Evolutionary conservation across 2,329 filamentous ascomycete species (phyloP).

Genomic region (Ophiostoma australiae): DNA sequence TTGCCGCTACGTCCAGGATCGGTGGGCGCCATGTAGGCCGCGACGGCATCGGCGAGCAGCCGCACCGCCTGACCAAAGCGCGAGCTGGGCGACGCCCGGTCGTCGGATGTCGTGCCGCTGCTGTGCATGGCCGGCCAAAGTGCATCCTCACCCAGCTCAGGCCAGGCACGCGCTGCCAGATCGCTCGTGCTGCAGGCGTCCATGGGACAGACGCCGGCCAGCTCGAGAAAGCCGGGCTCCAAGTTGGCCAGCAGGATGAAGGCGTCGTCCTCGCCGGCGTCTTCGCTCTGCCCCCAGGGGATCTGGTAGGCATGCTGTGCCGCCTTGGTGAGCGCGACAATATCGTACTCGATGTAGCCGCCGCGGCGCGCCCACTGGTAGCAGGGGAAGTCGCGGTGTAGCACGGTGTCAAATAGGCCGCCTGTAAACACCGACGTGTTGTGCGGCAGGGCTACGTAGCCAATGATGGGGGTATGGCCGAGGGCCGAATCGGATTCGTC

Average conservation of each 20-base stretch:
- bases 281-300: neutral
- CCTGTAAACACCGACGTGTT: neutral
- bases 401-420: conserved; percentile 7
- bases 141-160: conserved; percentile 16
- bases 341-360: conserved; percentile 18
- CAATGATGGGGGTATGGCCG: conserved; percentile 1
- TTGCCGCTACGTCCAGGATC: neutral
- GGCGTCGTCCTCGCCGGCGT: neutral
- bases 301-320: conserved; percentile 17
- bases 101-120: neutral
- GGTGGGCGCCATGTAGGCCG: neutral
- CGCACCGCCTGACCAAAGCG: neutral
- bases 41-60: neutral
- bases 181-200: conserved; percentile 7
- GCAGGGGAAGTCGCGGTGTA: conserved; percentile 13
- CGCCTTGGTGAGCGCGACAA: neutral
- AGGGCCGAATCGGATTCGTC: conserved; percentile 9
- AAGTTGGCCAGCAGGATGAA: neutral
- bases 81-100: neutral
- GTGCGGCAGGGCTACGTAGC: conserved; percentile 15
- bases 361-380: conserved; percentile 17
- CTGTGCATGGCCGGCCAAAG: conserved; percentile 1
- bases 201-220: neutral
- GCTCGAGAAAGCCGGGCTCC: neutral
- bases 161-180: conserved; percentile 9